Conservation (phyloP, 1,284 basidiomycete species). For the Cryptococcus wingfieldii region DNA sequence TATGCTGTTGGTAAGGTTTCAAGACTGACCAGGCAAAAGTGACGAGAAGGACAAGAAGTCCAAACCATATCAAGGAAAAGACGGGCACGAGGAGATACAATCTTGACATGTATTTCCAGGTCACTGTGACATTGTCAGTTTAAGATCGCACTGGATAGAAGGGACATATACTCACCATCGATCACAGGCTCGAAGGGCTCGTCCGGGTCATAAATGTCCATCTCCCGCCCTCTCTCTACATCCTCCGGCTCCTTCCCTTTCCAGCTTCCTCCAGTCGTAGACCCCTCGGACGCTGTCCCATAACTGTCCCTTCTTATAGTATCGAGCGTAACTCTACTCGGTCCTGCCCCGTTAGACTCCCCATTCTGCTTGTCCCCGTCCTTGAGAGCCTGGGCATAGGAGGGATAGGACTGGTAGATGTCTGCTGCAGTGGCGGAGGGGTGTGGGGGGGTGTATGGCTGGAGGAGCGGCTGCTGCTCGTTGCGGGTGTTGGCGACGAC, state of each 20-base stretch:
- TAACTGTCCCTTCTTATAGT: constrained; percentile 4
- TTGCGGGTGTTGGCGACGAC: constrained; percentile 6
- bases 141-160: not conserved
- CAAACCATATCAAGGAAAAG: constrained; percentile 34
- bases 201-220: constrained; percentile 4
- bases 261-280: not conserved
- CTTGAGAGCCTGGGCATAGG: constrained; percentile 5
- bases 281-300: constrained; percentile 1
- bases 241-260: constrained; percentile 9
- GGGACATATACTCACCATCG: constrained; percentile 7
- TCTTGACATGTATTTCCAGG: constrained; percentile 41
- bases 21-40: constrained; percentile 45
- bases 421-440: not conserved
- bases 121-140: constrained; percentile 19
- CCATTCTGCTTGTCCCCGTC: not conserved
- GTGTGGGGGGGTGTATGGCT: not conserved
- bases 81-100: constrained; percentile 44
- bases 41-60: constrained; percentile 34
- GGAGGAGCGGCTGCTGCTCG: not conserved
- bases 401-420: constrained; percentile 2
- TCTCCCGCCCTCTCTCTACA: not conserved
- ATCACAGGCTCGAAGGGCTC: constrained; percentile 12
- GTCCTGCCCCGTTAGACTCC: not conserved
- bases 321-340: not conserved
- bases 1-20: not conserved